Evolutionary conservation across 306 rosid species (phyloP).

Genomic region (Cucurbita moschata): DNA sequence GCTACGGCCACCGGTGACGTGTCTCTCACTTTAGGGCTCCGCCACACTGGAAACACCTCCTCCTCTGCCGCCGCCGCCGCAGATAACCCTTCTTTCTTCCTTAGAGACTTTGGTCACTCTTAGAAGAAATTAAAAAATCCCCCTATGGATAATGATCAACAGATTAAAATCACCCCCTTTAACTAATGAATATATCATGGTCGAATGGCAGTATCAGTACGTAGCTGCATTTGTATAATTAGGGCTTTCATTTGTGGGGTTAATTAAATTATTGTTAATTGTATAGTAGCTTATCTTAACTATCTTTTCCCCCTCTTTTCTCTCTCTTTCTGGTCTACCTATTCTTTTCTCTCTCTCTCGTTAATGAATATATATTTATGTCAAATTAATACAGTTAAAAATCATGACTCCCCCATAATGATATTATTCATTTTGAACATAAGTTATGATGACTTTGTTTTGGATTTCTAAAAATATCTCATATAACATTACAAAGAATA

Average conservation of each 20-base stretch:
- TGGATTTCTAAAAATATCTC: too few relatives aligned
- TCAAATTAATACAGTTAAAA: too few relatives aligned
- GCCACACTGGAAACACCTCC: conserved; percentile 10
- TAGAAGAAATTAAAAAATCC: not conserved
- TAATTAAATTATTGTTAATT: conserved; percentile 28
- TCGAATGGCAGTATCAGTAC: not conserved
- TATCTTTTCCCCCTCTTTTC: not conserved
- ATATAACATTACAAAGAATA: too few relatives aligned
- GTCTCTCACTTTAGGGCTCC: conserved; percentile 58
- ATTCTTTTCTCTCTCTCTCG: too few relatives aligned
- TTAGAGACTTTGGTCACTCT: conserved; percentile 39
- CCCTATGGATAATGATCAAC: not conserved
- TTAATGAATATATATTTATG: too few relatives aligned
- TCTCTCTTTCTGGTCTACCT: not conserved
- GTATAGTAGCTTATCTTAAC: conserved; percentile 30
- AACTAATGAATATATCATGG: not conserved
- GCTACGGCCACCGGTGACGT: conserved; percentile 33
- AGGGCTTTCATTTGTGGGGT: conserved; percentile 16
- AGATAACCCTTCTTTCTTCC: conserved; percentile 37
- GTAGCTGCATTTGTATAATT: conserved; percentile 14
- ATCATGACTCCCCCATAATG: too few relatives aligned
- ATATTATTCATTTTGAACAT: too few relatives aligned
- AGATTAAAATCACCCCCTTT: not conserved
- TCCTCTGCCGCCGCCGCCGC: conserved; percentile 1
- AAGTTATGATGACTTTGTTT: too few relatives aligned